phyloP scores from a whole-genome alignment of 1,139 yeast genomes.

The Magnusiomyces sp. region DNA sequence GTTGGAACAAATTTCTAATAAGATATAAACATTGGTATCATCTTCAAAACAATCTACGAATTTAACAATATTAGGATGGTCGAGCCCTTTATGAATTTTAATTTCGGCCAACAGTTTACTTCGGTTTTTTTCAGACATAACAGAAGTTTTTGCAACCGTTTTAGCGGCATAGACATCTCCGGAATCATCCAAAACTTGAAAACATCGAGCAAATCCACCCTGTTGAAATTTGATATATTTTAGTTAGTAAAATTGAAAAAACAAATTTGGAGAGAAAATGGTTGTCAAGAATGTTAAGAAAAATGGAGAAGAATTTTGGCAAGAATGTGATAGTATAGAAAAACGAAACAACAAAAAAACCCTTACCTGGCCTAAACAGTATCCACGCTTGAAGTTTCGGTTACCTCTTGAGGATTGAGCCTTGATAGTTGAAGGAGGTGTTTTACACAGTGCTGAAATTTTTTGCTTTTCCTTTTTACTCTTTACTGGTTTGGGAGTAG shows the following conservation, averaged over 20 bases:
- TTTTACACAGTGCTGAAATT: constrained; percentile 78
- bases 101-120: constrained; percentile 83
- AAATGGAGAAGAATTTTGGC: too few relatives aligned
- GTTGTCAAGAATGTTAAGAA: not conserved
- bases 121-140: constrained; percentile 83
- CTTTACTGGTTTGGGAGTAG: constrained; percentile 9
- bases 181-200: constrained; percentile 76
- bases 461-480: constrained; percentile 72
- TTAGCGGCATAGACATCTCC: constrained; percentile 93
- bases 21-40: constrained; percentile 83
- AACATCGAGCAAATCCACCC: constrained; percentile 98
- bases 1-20: constrained; percentile 85
- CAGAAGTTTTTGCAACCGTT: constrained; percentile 93
- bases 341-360: too few relatives aligned
- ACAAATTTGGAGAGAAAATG: not conserved
- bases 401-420: constrained; percentile 54
- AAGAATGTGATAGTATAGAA: too few relatives aligned
- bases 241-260: not conserved
- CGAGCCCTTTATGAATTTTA: constrained; percentile 85
- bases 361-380: constrained; percentile 68
- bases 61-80: constrained; percentile 83
- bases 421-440: constrained; percentile 88
- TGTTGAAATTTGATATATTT: constrained; percentile 9
- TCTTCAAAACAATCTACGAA: constrained; percentile 94
- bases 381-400: constrained; percentile 83